These are phyloP conservation scores for Euphorbia celastroides DNA, from an alignment of 441 rosid genomes.

Conservation along the genomic window DNA sequence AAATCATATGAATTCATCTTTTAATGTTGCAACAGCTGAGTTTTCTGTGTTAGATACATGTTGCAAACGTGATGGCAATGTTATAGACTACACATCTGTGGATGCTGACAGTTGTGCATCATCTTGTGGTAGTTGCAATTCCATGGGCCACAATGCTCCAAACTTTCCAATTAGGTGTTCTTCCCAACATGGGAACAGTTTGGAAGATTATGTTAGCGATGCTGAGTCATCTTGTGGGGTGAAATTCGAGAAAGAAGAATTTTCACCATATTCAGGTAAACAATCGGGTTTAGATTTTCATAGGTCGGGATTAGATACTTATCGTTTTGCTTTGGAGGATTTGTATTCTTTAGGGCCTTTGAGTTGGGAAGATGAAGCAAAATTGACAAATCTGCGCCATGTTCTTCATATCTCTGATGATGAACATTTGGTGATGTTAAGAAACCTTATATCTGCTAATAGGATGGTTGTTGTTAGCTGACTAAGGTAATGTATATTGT, in stretches of 20 bases:
- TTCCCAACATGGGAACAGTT: constrained; percentile 16
- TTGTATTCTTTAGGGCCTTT: constrained; percentile 66
- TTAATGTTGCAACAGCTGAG: constrained; percentile 20
- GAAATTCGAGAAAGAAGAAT: constrained; percentile 21
- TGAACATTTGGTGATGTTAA: constrained; percentile 72
- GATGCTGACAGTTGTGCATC: constrained; percentile 44
- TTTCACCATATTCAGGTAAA: constrained; percentile 23
- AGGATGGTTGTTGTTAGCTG: constrained; percentile 13
- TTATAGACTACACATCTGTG: constrained; percentile 30
- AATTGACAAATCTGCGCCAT: constrained; percentile 52
- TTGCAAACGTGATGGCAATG: constrained; percentile 24
- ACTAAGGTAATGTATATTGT: constrained; percentile 4
- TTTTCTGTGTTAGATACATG: constrained; percentile 13
- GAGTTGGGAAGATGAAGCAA: constrained; percentile 78
- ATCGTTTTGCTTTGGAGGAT: constrained; percentile 39
- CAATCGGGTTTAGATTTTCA: constrained; percentile 29
- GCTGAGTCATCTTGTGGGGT: constrained; percentile 51
- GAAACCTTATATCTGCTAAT: constrained; percentile 42
- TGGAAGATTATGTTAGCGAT: constrained; percentile 45
- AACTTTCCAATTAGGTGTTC: constrained; percentile 2
- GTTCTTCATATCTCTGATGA: constrained; percentile 65
- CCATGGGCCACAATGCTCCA: constrained; percentile 26
- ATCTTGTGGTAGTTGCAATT: constrained; percentile 84
- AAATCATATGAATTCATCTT: constrained; percentile 22
- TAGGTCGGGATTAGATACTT: constrained; percentile 52